Base-by-base conservation (phyloP, 345 rosid genomes). In the Boechera retrofracta region DNA sequence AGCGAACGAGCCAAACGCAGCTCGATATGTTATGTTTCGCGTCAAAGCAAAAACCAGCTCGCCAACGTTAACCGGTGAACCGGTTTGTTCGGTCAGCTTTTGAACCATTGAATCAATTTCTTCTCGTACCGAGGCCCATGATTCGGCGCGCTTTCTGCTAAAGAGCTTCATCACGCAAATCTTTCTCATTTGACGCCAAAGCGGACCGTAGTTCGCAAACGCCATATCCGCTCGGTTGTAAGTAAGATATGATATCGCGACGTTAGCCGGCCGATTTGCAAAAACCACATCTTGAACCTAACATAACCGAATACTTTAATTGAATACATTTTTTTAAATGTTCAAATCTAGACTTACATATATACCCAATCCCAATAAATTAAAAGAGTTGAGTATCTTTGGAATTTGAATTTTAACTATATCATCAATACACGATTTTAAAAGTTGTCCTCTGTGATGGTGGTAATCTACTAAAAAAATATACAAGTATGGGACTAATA, bases 181-280 rank as follows among this genome's bases (percentile, higher is more conserved):
- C 81, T 91, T 94, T 1, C 97, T 82, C 96, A 91, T 91, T 76
- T 94, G 97, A 29, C 96, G 86, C 97, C 97, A 91, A 53, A 91
- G 82, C 2, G 98, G 97, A 3, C 97, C 97, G 77, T 91, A 91
- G 82, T 94, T 86, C 4, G 97, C 97, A 54, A 94, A 94, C 7
- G 98, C 96, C 96, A 94, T 91, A 77, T 94, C 97, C 1, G 94
- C 91, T 3, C 98, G 87, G 32, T 89, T 79, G 32, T 94, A 94
- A 0, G 93, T 94, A 4, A 91, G 83, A 67, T 89, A 91, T 18
- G 75, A 74, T 12, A 90, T 89, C 16, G 98, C 97, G 0, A 85
- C 68, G 39, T 86, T 90, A 15, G 96, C 94, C 0, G 96, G 91
- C 26, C 98, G 82, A 71, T 94, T 91, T 4, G 96, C 79, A 70